Conservation (phyloP, 2,329 filamentous ascomycete genomes). For the Bipolaris oryzae region DNA sequence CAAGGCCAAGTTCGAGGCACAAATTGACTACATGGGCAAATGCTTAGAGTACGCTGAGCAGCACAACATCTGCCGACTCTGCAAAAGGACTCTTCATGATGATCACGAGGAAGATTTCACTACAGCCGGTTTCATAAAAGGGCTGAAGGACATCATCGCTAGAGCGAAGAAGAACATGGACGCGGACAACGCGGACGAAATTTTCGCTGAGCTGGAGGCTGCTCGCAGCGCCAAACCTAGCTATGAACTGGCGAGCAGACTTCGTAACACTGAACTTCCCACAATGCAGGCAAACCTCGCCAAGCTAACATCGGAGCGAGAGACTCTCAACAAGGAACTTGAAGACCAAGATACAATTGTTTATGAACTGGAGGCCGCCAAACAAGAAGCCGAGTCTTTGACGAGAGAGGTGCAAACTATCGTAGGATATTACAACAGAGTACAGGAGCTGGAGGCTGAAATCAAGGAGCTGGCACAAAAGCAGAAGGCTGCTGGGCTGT, state of each 20-base stretch:
- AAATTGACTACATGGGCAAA: constrained; percentile 73
- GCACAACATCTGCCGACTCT: constrained; percentile 77
- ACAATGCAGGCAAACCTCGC: constrained; percentile 68
- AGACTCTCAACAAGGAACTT: constrained; percentile 48
- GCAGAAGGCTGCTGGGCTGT: constrained; percentile 69
- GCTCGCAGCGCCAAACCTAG: constrained; percentile 63
- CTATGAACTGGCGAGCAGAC: constrained; percentile 75
- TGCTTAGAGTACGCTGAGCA: constrained; percentile 70
- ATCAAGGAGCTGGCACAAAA: constrained; percentile 77
- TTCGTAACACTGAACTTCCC: constrained; percentile 73
- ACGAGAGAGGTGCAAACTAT: constrained; percentile 79
- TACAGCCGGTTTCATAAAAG: constrained; percentile 64
- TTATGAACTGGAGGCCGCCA: constrained; percentile 65
- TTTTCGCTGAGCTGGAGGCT: constrained; percentile 65
- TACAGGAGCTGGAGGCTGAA: constrained; percentile 72
- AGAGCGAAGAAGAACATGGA: constrained; percentile 62
- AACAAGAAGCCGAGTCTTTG: constrained; percentile 76
- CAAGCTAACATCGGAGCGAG: constrained; percentile 52
- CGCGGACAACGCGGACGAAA: constrained; percentile 66
- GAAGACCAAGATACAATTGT: constrained; percentile 72
- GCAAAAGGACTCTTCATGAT: constrained; percentile 69
- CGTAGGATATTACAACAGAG: constrained; percentile 72
- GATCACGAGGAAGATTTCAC: constrained; percentile 61
- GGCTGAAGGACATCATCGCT: constrained; percentile 64
- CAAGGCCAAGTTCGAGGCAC: constrained; percentile 69